A percentile compares a stretch with the other conserved stretches of the same genome.
Evolutionary conservation across 441 rosid genomes (phyloP).

Genomic region (Pelargonium fulgidum): DNA sequence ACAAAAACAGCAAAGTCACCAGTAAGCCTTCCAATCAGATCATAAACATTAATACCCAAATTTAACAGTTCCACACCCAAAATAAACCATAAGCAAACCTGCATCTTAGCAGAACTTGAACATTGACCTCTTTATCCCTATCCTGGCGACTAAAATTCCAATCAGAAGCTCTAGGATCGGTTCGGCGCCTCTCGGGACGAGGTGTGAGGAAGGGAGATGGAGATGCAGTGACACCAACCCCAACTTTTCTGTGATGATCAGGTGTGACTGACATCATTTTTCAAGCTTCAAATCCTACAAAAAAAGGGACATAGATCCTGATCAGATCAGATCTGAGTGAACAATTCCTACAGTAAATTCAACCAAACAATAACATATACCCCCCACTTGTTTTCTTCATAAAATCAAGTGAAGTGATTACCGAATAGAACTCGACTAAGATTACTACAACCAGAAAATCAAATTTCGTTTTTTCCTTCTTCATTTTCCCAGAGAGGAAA

Average conservation of each 20-base stretch:
- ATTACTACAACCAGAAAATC: too few species aligned
- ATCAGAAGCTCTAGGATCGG: slow-evolving; percentile 45
- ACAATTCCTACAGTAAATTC: neutral
- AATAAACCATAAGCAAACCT: slow-evolving; percentile 27
- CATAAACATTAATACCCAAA: neutral
- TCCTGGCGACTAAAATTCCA: slow-evolving; percentile 55
- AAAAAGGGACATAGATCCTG: neutral
- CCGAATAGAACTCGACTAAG: too few species aligned
- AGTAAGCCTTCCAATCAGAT: neutral
- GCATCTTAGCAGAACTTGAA: slow-evolving; percentile 83
- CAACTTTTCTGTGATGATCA: slow-evolving; percentile 53
- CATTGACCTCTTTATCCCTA: slow-evolving; percentile 72
- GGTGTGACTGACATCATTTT: slow-evolving; percentile 63
- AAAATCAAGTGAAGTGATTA: too few species aligned
- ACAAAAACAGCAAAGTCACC: neutral
- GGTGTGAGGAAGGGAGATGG: slow-evolving; percentile 85
- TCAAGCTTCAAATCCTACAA: neutral
- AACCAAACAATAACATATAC: too few species aligned
- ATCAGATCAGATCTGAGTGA: neutral
- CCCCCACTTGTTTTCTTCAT: too few species aligned
- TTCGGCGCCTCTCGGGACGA: slow-evolving; percentile 72
- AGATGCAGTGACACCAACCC: slow-evolving; percentile 59
- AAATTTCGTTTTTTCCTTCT: neutral
- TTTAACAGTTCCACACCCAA: neutral
- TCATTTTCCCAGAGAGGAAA: neutral